These are phyloP conservation scores for Penicillium sp. DNA, from an alignment of 2,329 filamentous ascomycete species.

Conservation along the genomic window DNA sequence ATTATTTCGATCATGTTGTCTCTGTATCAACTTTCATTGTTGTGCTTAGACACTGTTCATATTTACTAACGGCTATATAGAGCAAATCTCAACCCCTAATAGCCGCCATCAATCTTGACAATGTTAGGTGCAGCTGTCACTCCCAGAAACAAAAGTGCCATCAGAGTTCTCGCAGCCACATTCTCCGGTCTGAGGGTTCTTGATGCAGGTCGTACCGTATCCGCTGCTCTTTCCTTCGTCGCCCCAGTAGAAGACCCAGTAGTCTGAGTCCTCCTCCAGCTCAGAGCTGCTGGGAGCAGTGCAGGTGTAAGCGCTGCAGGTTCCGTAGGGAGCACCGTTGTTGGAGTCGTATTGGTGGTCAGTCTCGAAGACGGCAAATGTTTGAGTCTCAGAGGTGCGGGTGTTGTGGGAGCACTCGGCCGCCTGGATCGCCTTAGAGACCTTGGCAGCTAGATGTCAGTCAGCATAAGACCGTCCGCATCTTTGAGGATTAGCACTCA, in stretches of 20 bases:
- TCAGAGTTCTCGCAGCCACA: constrained; percentile 47
- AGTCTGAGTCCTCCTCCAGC: constrained; percentile 37
- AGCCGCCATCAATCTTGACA: neutral
- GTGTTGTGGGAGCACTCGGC: constrained; percentile 45
- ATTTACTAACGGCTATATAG: neutral
- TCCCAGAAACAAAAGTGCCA: constrained; percentile 40
- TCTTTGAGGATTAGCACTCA: constrained; percentile 8
- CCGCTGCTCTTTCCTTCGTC: constrained; percentile 21
- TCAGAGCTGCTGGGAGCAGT: constrained; percentile 31
- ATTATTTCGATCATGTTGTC: neutral
- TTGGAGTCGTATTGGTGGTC: constrained; percentile 49
- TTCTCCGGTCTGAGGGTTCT: constrained; percentile 38
- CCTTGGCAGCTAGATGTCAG: constrained; percentile 28
- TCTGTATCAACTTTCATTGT: neutral
- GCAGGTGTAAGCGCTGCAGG: constrained; percentile 48
- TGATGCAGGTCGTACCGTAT: constrained; percentile 39
- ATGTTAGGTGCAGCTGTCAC: constrained; percentile 23
- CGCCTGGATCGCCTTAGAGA: constrained; percentile 40
- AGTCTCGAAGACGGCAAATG: constrained; percentile 41
- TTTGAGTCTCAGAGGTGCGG: constrained; percentile 34
- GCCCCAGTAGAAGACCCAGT: constrained; percentile 47
- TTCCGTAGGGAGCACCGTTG: constrained; percentile 52
- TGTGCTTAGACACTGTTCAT: neutral
- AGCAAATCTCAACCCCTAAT: neutral
- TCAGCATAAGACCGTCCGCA: neutral